phyloP scores from a whole-genome alignment of 805 yeast species.

The Teunomyces pallodes region DNA sequence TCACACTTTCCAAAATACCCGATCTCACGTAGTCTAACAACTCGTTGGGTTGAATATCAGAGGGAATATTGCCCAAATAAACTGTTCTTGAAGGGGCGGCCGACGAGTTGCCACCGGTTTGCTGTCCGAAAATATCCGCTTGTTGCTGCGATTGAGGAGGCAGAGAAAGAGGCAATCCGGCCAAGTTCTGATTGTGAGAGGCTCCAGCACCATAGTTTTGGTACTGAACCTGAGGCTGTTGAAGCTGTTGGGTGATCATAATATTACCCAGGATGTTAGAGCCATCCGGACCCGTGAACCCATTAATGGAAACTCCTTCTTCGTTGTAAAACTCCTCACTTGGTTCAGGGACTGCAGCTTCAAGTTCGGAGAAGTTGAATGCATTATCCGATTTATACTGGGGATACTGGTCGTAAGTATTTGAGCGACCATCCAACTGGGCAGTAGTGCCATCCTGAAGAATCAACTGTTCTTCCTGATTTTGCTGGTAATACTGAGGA shows the following conservation, averaged over 20 bases:
- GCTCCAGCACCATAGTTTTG: not conserved
- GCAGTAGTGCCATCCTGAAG: constrained; percentile 7
- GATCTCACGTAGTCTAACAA: constrained; percentile 86
- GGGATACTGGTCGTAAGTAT: constrained; percentile 19
- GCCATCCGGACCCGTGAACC: constrained; percentile 10
- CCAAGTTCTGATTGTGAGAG: not conserved
- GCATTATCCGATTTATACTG: constrained; percentile 18
- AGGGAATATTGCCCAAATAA: constrained; percentile 83
- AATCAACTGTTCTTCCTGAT: constrained; percentile 5
- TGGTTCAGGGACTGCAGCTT: constrained; percentile 5
- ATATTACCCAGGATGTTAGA: not conserved
- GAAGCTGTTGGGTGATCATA: constrained; percentile 8
- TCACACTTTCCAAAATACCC: constrained; percentile 80
- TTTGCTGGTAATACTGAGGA: constrained; percentile 26
- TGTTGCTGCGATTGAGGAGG: constrained; percentile 7
- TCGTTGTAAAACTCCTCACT: constrained; percentile 21
- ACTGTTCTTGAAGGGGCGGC: constrained; percentile 80
- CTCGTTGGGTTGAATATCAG: constrained; percentile 76
- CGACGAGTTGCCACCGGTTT: constrained; percentile 8
- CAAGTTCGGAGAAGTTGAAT: constrained; percentile 12
- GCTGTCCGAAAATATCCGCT: constrained; percentile 7
- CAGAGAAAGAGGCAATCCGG: constrained; percentile 5
- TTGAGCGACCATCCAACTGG: constrained; percentile 14
- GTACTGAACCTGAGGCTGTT: constrained; percentile 3
- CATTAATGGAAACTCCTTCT: constrained; percentile 13